Evolutionary conservation across 1,139 yeast genomes (phyloP), one percentile per base, ranked within the genome.

Genomic region (Pichia sp.): DNA sequence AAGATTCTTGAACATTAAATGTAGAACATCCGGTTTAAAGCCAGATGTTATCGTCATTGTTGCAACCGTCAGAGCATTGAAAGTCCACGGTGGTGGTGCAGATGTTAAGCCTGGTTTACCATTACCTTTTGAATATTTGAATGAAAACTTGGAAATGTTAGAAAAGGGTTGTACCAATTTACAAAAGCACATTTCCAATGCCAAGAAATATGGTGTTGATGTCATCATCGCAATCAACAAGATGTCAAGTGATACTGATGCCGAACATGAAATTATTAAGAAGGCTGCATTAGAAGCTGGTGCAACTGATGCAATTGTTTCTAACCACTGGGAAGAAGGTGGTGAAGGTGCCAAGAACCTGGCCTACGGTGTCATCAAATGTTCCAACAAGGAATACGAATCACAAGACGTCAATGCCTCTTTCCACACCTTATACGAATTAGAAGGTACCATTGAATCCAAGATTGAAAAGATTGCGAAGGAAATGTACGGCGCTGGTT

Each of bases 311-410:
- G 97, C 97, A 32, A 84, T 92, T 59, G 90, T 86, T 37, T 84
- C 96, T 38, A 86, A 86, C 74, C 98, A 92, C 68, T 92, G 97
- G 97, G 97, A 85, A 67, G 86, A 86, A 69, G 98, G 98, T 70
- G 98, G 98, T 56, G 70, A 72, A 54, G 98, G 98, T 59, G 97
- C 98, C 9, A 76, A 86, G 53, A 83, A 76, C 47, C 77, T 92
- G 54, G 97, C 97, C 46, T 61, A 82, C 51, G 95, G 95, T 50
- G 94, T 90, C 49, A 77, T 87, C 55, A 71, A 73, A 51, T 92
- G 94, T 38, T 76, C 90, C 46, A 73, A 79, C 59, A 53, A 54
- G 41, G 62, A 58, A 49, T 67, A 68, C 49, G 67, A 69, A 49
- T 37, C 50, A 6, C 64, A 60, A 46, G 48, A 46, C 37, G 40